Conservation (phyloP, 139 green algal genomes). For the Chlorella sp. region DNA sequence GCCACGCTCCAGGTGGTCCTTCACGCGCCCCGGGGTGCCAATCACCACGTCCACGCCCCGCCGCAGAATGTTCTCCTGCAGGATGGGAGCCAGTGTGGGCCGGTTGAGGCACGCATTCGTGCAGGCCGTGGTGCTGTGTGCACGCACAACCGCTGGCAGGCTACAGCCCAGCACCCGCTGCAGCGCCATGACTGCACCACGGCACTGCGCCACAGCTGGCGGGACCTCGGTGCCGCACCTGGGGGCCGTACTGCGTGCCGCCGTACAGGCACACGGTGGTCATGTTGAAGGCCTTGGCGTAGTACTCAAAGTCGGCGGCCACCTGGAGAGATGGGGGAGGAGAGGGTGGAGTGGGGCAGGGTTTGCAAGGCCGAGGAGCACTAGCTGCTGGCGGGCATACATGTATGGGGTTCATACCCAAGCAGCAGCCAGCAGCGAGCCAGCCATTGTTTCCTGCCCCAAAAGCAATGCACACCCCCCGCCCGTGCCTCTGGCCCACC, state of each 20-base stretch:
- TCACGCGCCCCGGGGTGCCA: constrained; percentile 93
- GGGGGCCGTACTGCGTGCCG: constrained; percentile 83
- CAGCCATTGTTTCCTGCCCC: no score
- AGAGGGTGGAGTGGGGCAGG: neutral
- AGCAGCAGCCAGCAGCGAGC: no score
- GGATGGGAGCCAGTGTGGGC: neutral
- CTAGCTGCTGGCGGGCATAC: neutral
- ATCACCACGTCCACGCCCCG: constrained; percentile 97
- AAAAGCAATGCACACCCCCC: neutral
- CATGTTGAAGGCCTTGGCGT: constrained; percentile 80
- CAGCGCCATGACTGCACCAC: neutral
- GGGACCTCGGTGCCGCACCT: constrained; percentile 56
- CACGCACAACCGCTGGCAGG: neutral
- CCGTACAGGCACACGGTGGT: constrained; percentile 94
- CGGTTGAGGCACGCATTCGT: neutral
- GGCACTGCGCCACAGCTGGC: constrained; percentile 68
- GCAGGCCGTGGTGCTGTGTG: no score
- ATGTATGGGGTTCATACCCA: no score
- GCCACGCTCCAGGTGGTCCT: constrained; percentile 94
- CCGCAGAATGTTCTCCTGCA: constrained; percentile 77
- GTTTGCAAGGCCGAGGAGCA: neutral
- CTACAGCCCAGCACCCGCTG: neutral
- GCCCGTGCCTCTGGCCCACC: constrained; percentile 50
- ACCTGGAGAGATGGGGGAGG: constrained; percentile 75
- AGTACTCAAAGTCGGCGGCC: constrained; percentile 89